A percentile compares a stretch with the other conserved stretches of the same genome.
These are phyloP conservation scores for Trametes elegans DNA, from an alignment of 768 basidiomycete genomes.

Conservation along the genomic window DNA sequence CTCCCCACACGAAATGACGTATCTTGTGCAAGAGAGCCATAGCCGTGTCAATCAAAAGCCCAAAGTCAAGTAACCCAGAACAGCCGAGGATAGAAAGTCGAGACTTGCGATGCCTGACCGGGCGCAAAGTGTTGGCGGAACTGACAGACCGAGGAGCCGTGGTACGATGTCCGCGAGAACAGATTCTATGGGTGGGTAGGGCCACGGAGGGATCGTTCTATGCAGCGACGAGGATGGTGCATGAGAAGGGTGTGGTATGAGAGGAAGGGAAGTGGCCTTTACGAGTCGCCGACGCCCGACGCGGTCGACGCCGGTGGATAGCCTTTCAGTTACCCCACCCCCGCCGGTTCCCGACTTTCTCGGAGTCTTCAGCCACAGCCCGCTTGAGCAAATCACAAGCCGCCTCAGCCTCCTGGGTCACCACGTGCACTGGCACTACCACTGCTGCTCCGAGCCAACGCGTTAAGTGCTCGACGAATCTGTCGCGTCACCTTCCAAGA, in stretches of 20 bases:
- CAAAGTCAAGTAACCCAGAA: not conserved
- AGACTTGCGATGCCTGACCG: no score
- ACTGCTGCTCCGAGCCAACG: not conserved
- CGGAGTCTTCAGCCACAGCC: not conserved
- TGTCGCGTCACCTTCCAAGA: no score
- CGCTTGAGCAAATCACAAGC: no score
- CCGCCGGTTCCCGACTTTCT: not conserved
- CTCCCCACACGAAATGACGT: slow-evolving; percentile 36
- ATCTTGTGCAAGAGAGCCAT: slow-evolving; percentile 18
- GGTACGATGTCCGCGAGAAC: not conserved
- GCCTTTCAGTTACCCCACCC: not conserved
- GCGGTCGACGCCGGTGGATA: slow-evolving; percentile 1
- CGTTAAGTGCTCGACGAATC: no score
- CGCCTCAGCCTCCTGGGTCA: not conserved
- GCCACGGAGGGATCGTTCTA: not conserved
- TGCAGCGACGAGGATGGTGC: not conserved
- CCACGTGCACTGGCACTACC: not conserved
- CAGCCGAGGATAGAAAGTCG: not conserved
- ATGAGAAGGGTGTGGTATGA: not conserved
- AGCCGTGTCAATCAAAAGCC: not conserved
- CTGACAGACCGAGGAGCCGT: not conserved
- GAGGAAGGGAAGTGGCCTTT: not conserved
- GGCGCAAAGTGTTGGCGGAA: no score
- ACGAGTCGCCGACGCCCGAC: no score
- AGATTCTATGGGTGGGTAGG: not conserved